These are phyloP conservation scores for Schwanniomyces vanrijiae DNA, from an alignment of 805 yeast species.

Conservation along the genomic window DNA sequence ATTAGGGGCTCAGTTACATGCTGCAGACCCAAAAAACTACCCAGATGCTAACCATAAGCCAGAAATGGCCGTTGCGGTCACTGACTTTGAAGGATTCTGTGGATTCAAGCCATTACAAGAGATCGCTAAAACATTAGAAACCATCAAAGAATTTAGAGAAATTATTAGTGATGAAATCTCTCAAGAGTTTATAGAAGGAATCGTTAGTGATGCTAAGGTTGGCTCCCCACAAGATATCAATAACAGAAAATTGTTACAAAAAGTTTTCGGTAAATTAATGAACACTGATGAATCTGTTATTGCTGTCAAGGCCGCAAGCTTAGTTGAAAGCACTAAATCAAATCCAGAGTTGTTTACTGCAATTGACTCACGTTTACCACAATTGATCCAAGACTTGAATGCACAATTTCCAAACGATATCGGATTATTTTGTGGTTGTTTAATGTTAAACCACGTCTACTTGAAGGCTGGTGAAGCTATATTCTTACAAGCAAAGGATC, in stretches of 20 bases:
- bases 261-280: constrained; percentile 83
- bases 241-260: constrained; percentile 68
- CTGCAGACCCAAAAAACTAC: constrained; percentile 85
- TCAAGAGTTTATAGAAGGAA: constrained; percentile 51
- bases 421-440: constrained; percentile 94
- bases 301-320: constrained; percentile 53
- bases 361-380: constrained; percentile 55
- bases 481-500: constrained; percentile 94
- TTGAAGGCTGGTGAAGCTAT: constrained; percentile 91
- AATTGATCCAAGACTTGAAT: constrained; percentile 72
- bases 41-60: constrained; percentile 99
- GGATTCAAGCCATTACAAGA: constrained; percentile 91
- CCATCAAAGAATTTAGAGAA: constrained; percentile 73
- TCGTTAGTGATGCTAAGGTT: constrained; percentile 42
- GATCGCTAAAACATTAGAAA: constrained; percentile 64
- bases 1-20: constrained; percentile 74
- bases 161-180: constrained; percentile 66
- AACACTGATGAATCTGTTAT: constrained; percentile 66
- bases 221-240: constrained; percentile 53
- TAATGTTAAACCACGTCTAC: constrained; percentile 83
- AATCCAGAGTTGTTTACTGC: constrained; percentile 59
- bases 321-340: constrained; percentile 63
- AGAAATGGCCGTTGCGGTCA: constrained; percentile 98
- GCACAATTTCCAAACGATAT: constrained; percentile 90
- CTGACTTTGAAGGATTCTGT: constrained; percentile 96